A percentile compares a stretch with the other conserved stretches of the same genome.
These are phyloP conservation scores for Mucor plumbeus DNA, from an alignment of 371 early-diverging fungal genomes.

Conservation along the genomic window DNA sequence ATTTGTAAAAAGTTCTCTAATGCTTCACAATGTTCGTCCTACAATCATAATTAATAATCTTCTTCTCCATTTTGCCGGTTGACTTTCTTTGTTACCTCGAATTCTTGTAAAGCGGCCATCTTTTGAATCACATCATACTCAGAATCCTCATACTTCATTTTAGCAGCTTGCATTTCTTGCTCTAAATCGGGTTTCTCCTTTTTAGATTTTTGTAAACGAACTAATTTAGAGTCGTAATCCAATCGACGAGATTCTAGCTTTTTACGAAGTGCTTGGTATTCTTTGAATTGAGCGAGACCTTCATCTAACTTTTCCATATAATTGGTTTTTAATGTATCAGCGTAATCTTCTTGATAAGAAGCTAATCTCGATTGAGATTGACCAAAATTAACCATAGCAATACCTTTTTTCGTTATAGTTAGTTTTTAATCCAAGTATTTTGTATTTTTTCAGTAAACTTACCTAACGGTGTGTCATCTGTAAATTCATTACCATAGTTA, in stretches of 20 bases:
- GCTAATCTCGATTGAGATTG: conserved; percentile 71
- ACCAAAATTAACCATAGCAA: conserved; percentile 62
- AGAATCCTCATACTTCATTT: conserved; percentile 91
- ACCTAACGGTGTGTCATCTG: conserved; percentile 67
- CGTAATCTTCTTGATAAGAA: conserved; percentile 61
- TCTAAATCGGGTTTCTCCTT: conserved; percentile 75
- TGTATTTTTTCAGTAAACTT: conserved; percentile 17
- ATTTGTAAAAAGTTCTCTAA: conserved; percentile 61
- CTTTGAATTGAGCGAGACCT: conserved; percentile 41
- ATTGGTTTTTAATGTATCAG: conserved; percentile 41
- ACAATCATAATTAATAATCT: not conserved
- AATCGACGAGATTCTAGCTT: conserved; percentile 88
- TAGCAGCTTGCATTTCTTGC: conserved; percentile 86
- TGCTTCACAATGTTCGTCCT: conserved; percentile 65
- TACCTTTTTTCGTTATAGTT: conserved; percentile 33
- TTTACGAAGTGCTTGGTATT: conserved; percentile 70
- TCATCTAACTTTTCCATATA: conserved; percentile 51
- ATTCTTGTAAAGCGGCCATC: conserved; percentile 72
- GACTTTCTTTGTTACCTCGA: conserved; percentile 55
- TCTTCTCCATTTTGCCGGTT: not conserved
- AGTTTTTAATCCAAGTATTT: not conserved
- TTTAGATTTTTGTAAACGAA: conserved; percentile 84
- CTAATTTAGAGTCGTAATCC: conserved; percentile 92
- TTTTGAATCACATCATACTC: conserved; percentile 68
- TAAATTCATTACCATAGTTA: conserved; percentile 61